Evolutionary conservation across 2,329 filamentous ascomycete genomes (phyloP).

Genomic region (Pseudophaeomoniella oleicola): DNA sequence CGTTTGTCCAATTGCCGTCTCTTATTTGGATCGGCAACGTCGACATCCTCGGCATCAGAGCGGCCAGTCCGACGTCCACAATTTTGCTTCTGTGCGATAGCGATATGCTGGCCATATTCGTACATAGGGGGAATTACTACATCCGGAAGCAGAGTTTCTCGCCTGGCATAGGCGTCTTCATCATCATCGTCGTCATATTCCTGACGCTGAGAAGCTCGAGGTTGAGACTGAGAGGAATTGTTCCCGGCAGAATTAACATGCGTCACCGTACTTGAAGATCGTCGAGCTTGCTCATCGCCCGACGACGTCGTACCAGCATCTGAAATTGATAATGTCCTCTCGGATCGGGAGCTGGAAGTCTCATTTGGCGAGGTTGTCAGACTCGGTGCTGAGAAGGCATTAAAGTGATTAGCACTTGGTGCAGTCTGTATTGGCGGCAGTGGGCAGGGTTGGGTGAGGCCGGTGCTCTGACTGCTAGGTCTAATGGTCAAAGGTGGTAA

Average conservation of each 20-base stretch:
- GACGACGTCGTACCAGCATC: background rate
- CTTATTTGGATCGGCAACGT: background rate
- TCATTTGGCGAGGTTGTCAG: background rate
- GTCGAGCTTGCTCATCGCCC: background rate
- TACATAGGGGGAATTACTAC: background rate
- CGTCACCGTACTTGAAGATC: background rate
- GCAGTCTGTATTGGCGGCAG: background rate
- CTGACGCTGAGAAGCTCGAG: background rate
- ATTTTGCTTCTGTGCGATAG: background rate
- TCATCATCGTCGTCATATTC: background rate
- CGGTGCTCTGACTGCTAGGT: background rate
- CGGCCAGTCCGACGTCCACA: background rate
- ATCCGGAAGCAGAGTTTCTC: background rate
- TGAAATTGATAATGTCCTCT: background rate
- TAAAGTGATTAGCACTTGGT: background rate
- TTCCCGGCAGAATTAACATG: background rate
- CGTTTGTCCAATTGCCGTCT: background rate
- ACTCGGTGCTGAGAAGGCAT: background rate
- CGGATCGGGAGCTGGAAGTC: background rate
- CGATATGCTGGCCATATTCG: background rate
- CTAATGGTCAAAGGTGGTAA: background rate
- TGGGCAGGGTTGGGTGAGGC: background rate
- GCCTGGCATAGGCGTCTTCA: background rate
- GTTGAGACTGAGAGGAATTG: too few species aligned
- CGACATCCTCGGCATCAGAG: background rate